Evolutionary conservation across 108 stramenopile species (phyloP).

Genomic region (Mayamaea pseudoterrestris): DNA sequence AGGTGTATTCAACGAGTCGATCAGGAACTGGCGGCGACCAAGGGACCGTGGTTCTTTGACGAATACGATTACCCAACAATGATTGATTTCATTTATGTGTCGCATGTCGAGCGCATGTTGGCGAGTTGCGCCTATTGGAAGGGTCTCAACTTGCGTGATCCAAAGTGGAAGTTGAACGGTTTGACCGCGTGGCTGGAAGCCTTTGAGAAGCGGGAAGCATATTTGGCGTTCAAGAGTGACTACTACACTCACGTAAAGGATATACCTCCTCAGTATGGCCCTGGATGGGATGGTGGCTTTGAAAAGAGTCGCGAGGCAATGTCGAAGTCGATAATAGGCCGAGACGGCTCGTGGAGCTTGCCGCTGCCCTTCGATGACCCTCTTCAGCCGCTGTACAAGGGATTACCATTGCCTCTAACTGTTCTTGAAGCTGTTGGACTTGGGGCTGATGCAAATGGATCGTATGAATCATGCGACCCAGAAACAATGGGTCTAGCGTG

Average conservation of each 20-base stretch:
- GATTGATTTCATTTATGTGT: constrained; percentile 88
- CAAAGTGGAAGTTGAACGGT: constrained; percentile 35
- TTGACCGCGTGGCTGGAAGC: constrained; percentile 86
- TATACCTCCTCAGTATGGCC: constrained; percentile 41
- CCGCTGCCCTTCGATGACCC: constrained; percentile 63
- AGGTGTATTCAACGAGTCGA: constrained; percentile 70
- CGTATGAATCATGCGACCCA: constrained; percentile 45
- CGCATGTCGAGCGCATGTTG: constrained; percentile 81
- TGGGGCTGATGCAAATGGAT: constrained; percentile 38
- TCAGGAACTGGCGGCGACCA: constrained; percentile 42
- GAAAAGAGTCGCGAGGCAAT: constrained; percentile 33
- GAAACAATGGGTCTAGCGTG: constrained; percentile 41
- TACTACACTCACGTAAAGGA: constrained; percentile 68
- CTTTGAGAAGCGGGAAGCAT: constrained; percentile 73
- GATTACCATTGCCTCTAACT: constrained; percentile 58
- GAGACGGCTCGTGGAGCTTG: constrained; percentile 45
- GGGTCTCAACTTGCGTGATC: constrained; percentile 64
- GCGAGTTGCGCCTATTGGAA: constrained; percentile 90
- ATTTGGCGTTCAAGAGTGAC: constrained; percentile 73
- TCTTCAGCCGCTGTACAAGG: constrained; percentile 63
- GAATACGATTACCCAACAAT: constrained; percentile 69
- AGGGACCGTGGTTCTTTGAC: constrained; percentile 90
- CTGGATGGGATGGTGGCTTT: constrained; percentile 66
- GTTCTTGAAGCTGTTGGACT: constrained; percentile 50
- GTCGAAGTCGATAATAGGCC: constrained; percentile 37